Base-by-base conservation (phyloP, 2,329 filamentous ascomycete genomes). In the Madurella fahalii region DNA sequence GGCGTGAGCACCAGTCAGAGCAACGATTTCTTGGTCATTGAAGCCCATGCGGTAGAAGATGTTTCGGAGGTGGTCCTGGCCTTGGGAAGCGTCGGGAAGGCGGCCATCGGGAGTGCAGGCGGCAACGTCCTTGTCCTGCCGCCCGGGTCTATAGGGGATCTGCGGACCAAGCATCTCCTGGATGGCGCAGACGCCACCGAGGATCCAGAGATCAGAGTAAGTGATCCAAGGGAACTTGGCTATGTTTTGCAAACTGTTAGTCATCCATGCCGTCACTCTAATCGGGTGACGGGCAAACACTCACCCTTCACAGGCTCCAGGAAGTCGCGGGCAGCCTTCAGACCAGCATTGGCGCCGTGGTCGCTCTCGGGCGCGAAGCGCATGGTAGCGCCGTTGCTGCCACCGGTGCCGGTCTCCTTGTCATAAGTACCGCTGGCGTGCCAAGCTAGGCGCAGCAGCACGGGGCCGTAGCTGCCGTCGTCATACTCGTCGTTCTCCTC, bases 31-130 rank as follows among this genome's bases (percentile, higher is more conserved):
- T 68, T 89, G 89, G 76, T 99, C 93, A 73, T 94, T 87, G 81
- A 96, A 97, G 63, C 93, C 93, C 93, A 97, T 97, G 70, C 93
- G 90, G 73, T 85, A 83, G 75, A 97, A 99, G 78, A 97, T 93
- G 75, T 83, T 83, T 67, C 94, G 87, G 65, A 97, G 82, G 76
- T 97, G 93, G 68, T 85, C 82, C 58, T 85, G 78, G 58, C 82
- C 87, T 80, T 96, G 83, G 65, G 83, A 72, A 49, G 81, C 93
- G 70, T 99, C 69, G 25, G 70, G 81, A 31, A 84, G 80, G 72
- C 93, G 91, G 62, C 94, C 94, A 68, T 96, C 92, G 48, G 94
- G 94, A 30, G 94, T 96, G 83, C 92, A 96, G 71, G 85, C 89
- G 56, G 85, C 74, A 31, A 88, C 75, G 64, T 96, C 92, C 65